These are phyloP conservation scores for Babesia sp. DNA, from an alignment of 169 alveolate genomes.

Conservation along the genomic window DNA sequence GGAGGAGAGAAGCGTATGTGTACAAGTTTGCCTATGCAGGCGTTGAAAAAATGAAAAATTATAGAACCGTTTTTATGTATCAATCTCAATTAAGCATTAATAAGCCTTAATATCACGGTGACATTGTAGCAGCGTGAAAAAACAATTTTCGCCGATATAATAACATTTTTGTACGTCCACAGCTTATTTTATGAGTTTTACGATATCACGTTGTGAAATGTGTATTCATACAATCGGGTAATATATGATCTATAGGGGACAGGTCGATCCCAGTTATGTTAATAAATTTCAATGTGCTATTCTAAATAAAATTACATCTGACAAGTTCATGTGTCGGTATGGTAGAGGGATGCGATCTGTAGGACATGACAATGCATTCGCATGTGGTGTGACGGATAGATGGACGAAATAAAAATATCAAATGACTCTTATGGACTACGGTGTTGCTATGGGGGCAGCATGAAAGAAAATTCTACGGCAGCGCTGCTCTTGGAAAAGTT, in stretches of 20 bases:
- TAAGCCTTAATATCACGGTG: too few species aligned
- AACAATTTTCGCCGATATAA: background rate
- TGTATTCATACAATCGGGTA: conserved; percentile 2
- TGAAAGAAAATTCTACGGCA: background rate
- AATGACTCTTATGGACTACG: background rate
- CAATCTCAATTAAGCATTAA: too few species aligned
- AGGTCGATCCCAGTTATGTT: too few species aligned
- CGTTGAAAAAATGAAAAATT: too few species aligned
- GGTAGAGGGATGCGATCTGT: background rate
- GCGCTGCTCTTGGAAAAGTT: too few species aligned
- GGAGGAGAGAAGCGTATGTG: too few species aligned
- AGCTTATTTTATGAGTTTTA: background rate
- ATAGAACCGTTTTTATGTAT: too few species aligned
- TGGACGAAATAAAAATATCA: background rate
- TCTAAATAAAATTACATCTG: background rate
- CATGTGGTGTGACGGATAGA: conserved; percentile 3
- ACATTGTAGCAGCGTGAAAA: too few species aligned
- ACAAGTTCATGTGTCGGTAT: too few species aligned
- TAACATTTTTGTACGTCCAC: background rate
- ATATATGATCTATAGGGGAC: background rate
- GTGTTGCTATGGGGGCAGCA: too few species aligned
- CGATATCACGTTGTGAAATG: background rate
- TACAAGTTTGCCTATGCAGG: too few species aligned
- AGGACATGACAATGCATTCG: conserved; percentile 8
- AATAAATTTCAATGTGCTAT: background rate